Evolutionary conservation across 495 filamentous ascomycete genomes (phyloP).

Genomic region (Echria macrotheca): DNA sequence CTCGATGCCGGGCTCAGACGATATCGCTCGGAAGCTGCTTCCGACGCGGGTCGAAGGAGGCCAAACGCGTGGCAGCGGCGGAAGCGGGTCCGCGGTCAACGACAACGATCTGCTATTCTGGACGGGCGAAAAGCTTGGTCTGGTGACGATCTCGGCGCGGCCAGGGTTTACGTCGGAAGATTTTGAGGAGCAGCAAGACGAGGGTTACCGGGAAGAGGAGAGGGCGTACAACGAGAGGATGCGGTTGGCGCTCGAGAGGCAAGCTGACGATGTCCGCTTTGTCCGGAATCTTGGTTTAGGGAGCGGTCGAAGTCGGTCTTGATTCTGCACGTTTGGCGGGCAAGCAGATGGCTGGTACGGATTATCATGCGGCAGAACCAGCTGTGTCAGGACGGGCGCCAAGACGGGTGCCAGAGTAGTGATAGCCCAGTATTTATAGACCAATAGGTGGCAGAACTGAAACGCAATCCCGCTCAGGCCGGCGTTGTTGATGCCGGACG

Average conservation of each 20-base stretch:
- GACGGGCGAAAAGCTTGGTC: slow-evolving; percentile 75
- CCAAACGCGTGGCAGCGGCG: slow-evolving; percentile 1
- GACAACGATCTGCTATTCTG: slow-evolving; percentile 68
- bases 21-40: slow-evolving; percentile 68
- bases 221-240: slow-evolving; percentile 61
- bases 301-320: slow-evolving; percentile 13
- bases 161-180: slow-evolving; percentile 41
- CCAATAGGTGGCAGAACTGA: not conserved
- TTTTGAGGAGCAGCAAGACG: slow-evolving; percentile 42
- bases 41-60: slow-evolving; percentile 46
- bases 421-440: not conserved
- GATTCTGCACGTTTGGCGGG: no score
- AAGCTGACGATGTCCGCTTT: slow-evolving; percentile 79
- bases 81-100: slow-evolving; percentile 32
- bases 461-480: no score
- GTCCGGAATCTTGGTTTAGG: slow-evolving; percentile 62
- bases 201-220: slow-evolving; percentile 40
- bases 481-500: no score
- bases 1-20: slow-evolving; percentile 47
- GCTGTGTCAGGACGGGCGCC: no score
- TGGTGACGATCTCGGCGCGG: slow-evolving; percentile 56
- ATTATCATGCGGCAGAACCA: no score
- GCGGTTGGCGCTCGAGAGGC: slow-evolving; percentile 67
- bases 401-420: not conserved
- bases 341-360: no score